Base-by-base conservation (phyloP, 2,329 filamentous ascomycete species). In the Aureobasidium sp. region DNA sequence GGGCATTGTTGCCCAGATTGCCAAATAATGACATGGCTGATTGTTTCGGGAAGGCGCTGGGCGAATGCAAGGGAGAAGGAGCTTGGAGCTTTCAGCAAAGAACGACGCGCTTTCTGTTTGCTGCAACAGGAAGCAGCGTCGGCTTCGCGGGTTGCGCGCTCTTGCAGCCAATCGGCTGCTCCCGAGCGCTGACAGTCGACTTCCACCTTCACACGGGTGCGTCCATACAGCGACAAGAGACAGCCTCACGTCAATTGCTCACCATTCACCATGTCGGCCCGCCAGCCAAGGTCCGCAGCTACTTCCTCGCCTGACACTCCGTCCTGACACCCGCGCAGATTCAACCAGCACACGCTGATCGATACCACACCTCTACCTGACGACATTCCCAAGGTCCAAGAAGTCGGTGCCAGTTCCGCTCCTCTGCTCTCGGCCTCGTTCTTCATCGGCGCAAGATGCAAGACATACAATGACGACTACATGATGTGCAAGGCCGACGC, bases 401-500 rank as follows among this genome's bases (percentile, higher is more conserved):
- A 99, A 80, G 85, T 99, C 68, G 94, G 94, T 72, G 85, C 91
- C 73, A 96, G 88, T 72, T 97, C 93, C 63, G 94, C 92, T 42
- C 94, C 94, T 61, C 84, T 99, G 48, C 82, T 96, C 64, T 96
- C 90, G 67, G 94, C 94, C 36, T 87, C 91, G 58, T 99, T 90
- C 84, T 99, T 97, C 77, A 99, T 99, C 74, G 94, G 94, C 66
- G 92, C 91, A 68, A 88, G 93, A 73, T 99, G 94, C 87, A 88
- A 85, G 75, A 82, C 89, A 63, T 99, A 92, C 83, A 97, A 97
- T 78, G 94, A 99, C 82, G 94, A 99, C 79, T 99, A 89, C 80
- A 99, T 99, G 93, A 90, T 96, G 81, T 99, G 94, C 88, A 99
- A 99, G 87, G 90, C 85, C 69, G 91, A 97, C 79, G 87, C 91